Evolutionary conservation across 352 stramenopile species (phyloP), one percentile per base, ranked within the genome.

Genomic region (Phytopythium chamaehyphon): DNA sequence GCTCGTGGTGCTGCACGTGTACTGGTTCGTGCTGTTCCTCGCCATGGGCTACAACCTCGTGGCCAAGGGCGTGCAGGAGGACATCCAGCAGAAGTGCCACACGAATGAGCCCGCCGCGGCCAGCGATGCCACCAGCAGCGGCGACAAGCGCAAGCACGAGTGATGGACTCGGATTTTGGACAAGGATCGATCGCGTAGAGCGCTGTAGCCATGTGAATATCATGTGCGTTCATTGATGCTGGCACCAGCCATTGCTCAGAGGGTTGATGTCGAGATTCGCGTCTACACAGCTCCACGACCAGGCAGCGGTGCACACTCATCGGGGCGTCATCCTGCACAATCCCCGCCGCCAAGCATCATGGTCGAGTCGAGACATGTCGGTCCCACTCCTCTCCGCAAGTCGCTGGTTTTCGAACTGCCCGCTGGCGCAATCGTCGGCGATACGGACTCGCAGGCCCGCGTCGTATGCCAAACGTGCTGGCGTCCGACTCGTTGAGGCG

Each of bases 21-120:
- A 79, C 60, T 79, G 66, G 69, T 79, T 71, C 54, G 57, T 44
- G 47, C 57, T 79, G 22, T 79, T 79, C 24, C 42, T 79, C 4
- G 58, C 74, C 14, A 76, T 79, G 66, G 69, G 69, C n/a, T 73
- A 76, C 55, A 55, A 54, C 6, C 39, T 79, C 10, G 23, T 79
- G n/a, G 48, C 44, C 49, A 76, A 76, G 52, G 66, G 69, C 48
- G 54, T 66, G 37, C 54, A 56, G 1, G 66, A 79, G 23, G 66
- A 79, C 47, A 79, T 76, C 33, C 66, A 79, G 55, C 59, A 78
- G 28, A 46, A 73, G 36, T 63, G 50, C 38, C 35, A 54, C 26
- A 55, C 39, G 40, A 56, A 61, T 8, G 61, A 51, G 21, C n/a
- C n/a, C n/a, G n/a, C n/a, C n/a, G 55, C 47, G 11, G 24, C 39